These are phyloP conservation scores for Blumeria graminis DNA, from an alignment of 2,329 filamentous ascomycete genomes.

Conservation along the genomic window DNA sequence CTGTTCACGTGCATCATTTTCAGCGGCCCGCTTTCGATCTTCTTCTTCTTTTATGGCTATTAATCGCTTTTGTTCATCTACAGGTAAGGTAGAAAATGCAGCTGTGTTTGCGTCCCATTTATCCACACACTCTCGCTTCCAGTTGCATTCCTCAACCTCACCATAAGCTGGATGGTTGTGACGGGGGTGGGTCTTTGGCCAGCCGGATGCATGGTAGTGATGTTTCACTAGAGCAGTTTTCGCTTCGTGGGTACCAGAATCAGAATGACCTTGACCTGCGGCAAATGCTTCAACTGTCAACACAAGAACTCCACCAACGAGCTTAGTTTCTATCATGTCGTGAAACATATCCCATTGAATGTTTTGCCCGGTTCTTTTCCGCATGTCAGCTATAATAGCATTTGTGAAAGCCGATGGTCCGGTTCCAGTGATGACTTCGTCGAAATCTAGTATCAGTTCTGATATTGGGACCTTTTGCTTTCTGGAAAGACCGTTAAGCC, in stretches of 20 bases:
- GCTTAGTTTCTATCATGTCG: constrained; percentile 37
- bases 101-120: constrained; percentile 41
- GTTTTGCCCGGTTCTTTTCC: constrained; percentile 19
- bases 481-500: constrained; percentile 34
- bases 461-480: constrained; percentile 33
- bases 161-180: constrained; percentile 45
- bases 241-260: constrained; percentile 45
- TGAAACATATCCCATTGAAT: constrained; percentile 43
- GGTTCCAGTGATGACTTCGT: constrained; percentile 50
- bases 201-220: constrained; percentile 51
- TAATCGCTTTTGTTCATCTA: constrained; percentile 30
- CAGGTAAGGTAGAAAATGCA: constrained; percentile 30
- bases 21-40: constrained; percentile 1
- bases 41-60: constrained; percentile 10
- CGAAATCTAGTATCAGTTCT: constrained; percentile 42
- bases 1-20: not conserved
- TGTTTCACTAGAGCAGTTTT: constrained; percentile 45
- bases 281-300: constrained; percentile 49
- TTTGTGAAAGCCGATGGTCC: constrained; percentile 45
- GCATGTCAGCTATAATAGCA: constrained; percentile 41
- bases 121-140: constrained; percentile 37
- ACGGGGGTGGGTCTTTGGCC: constrained; percentile 41
- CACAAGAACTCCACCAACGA: constrained; percentile 39
- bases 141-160: constrained; percentile 48
- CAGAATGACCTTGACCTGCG: constrained; percentile 47